phyloP scores from a whole-genome alignment of 306 rosid genomes.

The Quillaja saponaria region DNA sequence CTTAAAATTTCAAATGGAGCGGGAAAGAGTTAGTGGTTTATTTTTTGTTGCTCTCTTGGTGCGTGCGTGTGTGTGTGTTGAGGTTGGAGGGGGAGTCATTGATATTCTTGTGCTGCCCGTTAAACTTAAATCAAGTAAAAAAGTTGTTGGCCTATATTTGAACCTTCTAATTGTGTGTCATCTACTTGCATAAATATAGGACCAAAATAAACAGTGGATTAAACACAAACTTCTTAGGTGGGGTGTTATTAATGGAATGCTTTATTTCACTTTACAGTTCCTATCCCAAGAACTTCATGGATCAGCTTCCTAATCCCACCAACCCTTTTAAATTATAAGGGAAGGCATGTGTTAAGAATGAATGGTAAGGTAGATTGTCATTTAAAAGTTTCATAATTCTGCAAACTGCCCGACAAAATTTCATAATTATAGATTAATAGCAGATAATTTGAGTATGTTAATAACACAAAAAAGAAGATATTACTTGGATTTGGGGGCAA shows the following conservation, averaged over 20 bases:
- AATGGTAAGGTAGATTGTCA: conserved; percentile 10
- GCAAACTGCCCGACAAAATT: conserved; percentile 12
- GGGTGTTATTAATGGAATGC: conserved; percentile 4
- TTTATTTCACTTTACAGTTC: conserved; percentile 15
- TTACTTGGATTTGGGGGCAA: conserved; percentile 27
- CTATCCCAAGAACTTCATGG: conserved; percentile 12
- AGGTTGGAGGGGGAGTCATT: too few species aligned
- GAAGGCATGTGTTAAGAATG: background rate
- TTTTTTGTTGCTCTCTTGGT: too few species aligned
- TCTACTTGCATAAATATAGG: conserved; percentile 4
- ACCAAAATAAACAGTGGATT: background rate
- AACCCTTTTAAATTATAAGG: conserved; percentile 35
- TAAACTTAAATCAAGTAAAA: background rate
- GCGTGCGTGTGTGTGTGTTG: too few species aligned
- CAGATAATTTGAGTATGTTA: background rate
- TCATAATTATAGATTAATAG: background rate
- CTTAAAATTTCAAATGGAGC: too few species aligned
- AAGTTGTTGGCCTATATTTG: conserved; percentile 3
- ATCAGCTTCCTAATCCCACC: conserved; percentile 14
- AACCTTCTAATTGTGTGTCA: conserved; percentile 17
- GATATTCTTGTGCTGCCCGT: too few species aligned
- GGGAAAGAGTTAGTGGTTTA: too few species aligned
- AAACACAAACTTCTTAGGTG: conserved; percentile 25
- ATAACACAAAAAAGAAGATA: conserved; percentile 17
- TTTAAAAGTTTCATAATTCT: background rate